phyloP scores from a whole-genome alignment of 441 rosid species.

The Jatropha multifida region DNA sequence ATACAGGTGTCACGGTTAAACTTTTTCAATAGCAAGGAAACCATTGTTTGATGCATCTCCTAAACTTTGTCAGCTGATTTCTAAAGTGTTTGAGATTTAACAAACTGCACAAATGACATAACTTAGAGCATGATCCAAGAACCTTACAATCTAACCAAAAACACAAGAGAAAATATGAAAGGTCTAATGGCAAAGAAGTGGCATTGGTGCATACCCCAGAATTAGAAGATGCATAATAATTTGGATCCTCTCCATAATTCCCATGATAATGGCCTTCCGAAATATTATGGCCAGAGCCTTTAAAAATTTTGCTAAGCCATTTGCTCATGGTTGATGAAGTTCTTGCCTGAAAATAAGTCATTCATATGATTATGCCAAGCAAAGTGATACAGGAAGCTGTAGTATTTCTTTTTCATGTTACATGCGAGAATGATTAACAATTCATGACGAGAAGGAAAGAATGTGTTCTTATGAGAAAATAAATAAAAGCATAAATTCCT shows the following conservation, averaged over 20 bases:
- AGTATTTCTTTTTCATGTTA: neutral
- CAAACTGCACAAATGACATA: neutral
- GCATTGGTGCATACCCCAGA: conserved; percentile 52
- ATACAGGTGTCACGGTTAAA: neutral
- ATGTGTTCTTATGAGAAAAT: neutral
- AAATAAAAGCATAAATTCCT: neutral
- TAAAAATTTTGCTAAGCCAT: conserved; percentile 88
- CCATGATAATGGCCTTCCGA: conserved; percentile 54
- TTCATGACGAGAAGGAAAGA: too few relatives aligned
- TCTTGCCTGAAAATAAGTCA: conserved; percentile 38
- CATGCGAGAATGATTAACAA: neutral
- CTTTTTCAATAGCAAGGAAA: neutral
- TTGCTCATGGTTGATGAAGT: conserved; percentile 45
- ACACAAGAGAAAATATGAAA: conserved; percentile 7
- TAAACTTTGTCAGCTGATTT: neutral
- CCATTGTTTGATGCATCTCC: conserved; percentile 7
- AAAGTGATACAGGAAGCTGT: neutral
- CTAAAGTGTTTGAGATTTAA: neutral
- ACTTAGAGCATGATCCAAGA: neutral
- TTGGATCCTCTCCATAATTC: conserved; percentile 43
- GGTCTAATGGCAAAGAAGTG: conserved; percentile 11
- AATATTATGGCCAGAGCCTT: conserved; percentile 62
- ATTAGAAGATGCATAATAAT: conserved; percentile 51
- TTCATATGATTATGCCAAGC: neutral
- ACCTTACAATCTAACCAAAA: conserved; percentile 10